Conservation (phyloP, 805 yeast genomes). For the Scheffersomyces coipomensis region DNA sequence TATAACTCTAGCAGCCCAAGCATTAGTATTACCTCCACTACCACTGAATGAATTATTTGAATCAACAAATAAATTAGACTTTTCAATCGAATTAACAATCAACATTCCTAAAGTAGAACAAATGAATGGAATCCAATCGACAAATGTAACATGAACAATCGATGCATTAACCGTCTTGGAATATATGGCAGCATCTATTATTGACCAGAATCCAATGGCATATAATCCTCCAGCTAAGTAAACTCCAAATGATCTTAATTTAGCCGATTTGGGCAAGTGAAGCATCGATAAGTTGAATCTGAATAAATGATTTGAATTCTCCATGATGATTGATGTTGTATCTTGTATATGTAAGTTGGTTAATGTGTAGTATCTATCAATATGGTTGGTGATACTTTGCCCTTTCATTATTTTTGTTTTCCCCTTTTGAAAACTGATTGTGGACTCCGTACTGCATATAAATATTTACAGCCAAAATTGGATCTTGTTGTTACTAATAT, state of each 20-base stretch:
- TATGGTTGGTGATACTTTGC: too few species aligned
- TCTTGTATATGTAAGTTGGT: too few species aligned
- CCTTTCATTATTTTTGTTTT: too few species aligned
- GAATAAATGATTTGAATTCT: constrained; percentile 48
- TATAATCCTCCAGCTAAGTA: constrained; percentile 76
- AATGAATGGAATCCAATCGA: constrained; percentile 94
- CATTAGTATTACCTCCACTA: constrained; percentile 49
- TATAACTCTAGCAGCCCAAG: constrained; percentile 93
- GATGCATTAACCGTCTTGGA: constrained; percentile 85
- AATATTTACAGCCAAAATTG: too few species aligned
- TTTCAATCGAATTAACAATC: constrained; percentile 72
- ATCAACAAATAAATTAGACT: constrained; percentile 52
- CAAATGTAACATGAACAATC: constrained; percentile 80
- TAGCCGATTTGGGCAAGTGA: constrained; percentile 66
- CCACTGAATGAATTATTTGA: constrained; percentile 38
- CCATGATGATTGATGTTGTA: too few species aligned
- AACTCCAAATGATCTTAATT: constrained; percentile 70
- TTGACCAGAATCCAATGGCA: constrained; percentile 85
- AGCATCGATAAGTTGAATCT: constrained; percentile 55
- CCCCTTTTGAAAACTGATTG: too few species aligned
- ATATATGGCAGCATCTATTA: constrained; percentile 85
- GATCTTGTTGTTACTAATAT: too few species aligned
- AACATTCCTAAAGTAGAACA: constrained; percentile 90
- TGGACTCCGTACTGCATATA: too few species aligned
- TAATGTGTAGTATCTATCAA: too few species aligned